phyloP scores from a whole-genome alignment of 2,329 filamentous ascomycete genomes.

The Ophiostoma perfectum region DNA sequence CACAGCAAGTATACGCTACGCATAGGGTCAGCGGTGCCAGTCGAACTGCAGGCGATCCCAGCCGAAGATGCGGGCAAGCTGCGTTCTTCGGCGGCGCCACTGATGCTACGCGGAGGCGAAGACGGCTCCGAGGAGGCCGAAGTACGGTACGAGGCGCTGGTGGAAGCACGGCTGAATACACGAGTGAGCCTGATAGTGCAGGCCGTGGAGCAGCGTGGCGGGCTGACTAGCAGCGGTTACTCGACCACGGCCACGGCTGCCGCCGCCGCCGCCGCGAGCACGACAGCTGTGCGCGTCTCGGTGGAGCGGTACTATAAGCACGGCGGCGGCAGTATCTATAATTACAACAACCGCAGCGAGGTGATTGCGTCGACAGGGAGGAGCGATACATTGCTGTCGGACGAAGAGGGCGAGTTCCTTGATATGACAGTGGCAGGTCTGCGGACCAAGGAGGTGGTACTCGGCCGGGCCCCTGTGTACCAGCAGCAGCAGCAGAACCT shows the following conservation, averaged over 20 bases:
- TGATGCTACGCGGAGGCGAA: slow-evolving; percentile 35
- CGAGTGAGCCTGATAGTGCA: slow-evolving; percentile 50
- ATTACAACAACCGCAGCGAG: slow-evolving; percentile 33
- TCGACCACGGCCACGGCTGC: slow-evolving; percentile 28
- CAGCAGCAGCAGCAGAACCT: neutral
- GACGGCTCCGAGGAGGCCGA: slow-evolving; percentile 29
- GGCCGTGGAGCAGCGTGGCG: slow-evolving; percentile 22
- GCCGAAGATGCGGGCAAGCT: slow-evolving; percentile 71
- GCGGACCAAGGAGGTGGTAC: slow-evolving; percentile 23
- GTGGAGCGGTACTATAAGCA: slow-evolving; percentile 49
- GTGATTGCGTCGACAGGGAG: slow-evolving; percentile 57
- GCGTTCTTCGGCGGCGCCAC: slow-evolving; percentile 50
- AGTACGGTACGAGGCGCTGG: slow-evolving; percentile 38
- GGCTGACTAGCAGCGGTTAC: slow-evolving; percentile 24
- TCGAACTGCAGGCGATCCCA: slow-evolving; percentile 56
- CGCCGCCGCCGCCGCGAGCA: slow-evolving; percentile 28
- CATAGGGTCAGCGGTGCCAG: slow-evolving; percentile 57
- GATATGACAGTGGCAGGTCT: slow-evolving; percentile 51
- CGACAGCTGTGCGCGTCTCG: slow-evolving; percentile 56
- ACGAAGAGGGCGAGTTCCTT: slow-evolving; percentile 61
- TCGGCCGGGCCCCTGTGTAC: slow-evolving; percentile 16
- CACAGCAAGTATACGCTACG: slow-evolving; percentile 67
- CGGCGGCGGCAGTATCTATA: slow-evolving; percentile 31
- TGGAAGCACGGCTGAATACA: slow-evolving; percentile 47
- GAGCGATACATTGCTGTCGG: neutral